Evolutionary conservation across 208 protist genomes (phyloP).

Genomic region (Trypanosoma boissoni): DNA sequence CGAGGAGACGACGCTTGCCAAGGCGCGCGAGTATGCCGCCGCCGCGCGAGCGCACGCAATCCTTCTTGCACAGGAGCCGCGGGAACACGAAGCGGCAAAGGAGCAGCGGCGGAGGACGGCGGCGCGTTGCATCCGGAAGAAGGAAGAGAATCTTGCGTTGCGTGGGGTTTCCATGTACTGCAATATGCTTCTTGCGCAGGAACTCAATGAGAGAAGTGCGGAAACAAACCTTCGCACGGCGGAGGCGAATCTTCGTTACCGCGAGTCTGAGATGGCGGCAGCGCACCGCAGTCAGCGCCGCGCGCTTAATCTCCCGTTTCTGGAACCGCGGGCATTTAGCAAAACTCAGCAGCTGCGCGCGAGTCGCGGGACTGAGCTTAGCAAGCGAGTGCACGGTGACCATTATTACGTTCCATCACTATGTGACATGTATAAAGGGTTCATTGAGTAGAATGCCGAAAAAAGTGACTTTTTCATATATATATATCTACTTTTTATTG

Average conservation of each 20-base stretch:
- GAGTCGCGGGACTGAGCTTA: slow-evolving; percentile 50
- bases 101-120: slow-evolving; percentile 17
- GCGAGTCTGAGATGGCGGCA: slow-evolving; percentile 56
- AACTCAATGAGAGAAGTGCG: slow-evolving; percentile 12
- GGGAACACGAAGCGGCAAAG: slow-evolving; percentile 4
- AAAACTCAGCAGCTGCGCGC: slow-evolving; percentile 26
- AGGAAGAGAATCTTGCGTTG: slow-evolving; percentile 2
- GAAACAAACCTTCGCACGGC: slow-evolving; percentile 20
- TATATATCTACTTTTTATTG: not conserved
- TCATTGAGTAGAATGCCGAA: slow-evolving; percentile 16
- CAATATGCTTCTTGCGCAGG: slow-evolving; percentile 15
- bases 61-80: not conserved
- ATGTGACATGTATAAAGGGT: slow-evolving; percentile 54
- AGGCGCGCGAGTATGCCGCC: slow-evolving; percentile 31
- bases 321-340: slow-evolving; percentile 15
- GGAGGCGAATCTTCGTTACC: slow-evolving; percentile 32
- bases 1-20: slow-evolving; percentile 33
- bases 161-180: slow-evolving; percentile 5
- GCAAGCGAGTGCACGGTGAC: slow-evolving; percentile 43
- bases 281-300: slow-evolving; percentile 40
- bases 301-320: slow-evolving; percentile 28
- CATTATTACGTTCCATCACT: slow-evolving; percentile 48
- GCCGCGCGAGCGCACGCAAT: slow-evolving; percentile 25
- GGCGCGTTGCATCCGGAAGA: slow-evolving; percentile 19
- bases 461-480: not conserved